Evolutionary conservation across 805 yeast genomes (phyloP), one percentile per base, ranked within the genome.

Genomic region (Ogataea paradorogensis): DNA sequence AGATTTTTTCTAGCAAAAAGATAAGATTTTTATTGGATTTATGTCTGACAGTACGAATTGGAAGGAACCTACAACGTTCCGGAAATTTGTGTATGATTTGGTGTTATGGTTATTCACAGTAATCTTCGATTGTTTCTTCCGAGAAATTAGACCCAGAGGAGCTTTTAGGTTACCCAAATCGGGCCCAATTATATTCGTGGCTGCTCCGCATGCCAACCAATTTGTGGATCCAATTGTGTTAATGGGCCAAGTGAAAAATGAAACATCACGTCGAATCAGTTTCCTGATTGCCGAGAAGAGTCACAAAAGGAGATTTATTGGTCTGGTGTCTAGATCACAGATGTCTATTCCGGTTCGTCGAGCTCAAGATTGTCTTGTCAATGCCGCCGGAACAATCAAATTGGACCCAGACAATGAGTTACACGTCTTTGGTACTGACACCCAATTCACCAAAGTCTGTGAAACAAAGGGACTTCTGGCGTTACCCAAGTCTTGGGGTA

Each of bases 281-380:
- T 76, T 76, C 45, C 59, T 76, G 35, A 74, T 76, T 38, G 82
- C 82, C 13, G 76, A 70, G 30, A 71, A 72, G 47, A 70, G 78
- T 9, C 74, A 71, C 54, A 63, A 65, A 30, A 64, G 65, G 8
- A 48, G 45, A 14, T 73, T 85, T 40, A 79, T 93, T 47, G 96
- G 97, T 3, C 66, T 77, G 27, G 65, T 93, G 53, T 82, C 96
- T 2, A 72, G 82, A 38, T 72, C 82, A 46, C 86, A 87, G 48
- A 71, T 82, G 65, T 71, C 96, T 1, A 93, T 93, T 48, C 96
- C 97, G 4, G 99, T 93, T 1, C 82, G 78, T 11, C 74, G 99
- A 51, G 89, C 96, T 2, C 98, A 93, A 61, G 99, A 93, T 60
- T 80, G 80, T 58, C 71, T 91, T 61, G 66, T 58, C 23, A 59